phyloP scores from a whole-genome alignment of 2,329 filamentous ascomycete genomes.

The Nigrospora osmanthi region DNA sequence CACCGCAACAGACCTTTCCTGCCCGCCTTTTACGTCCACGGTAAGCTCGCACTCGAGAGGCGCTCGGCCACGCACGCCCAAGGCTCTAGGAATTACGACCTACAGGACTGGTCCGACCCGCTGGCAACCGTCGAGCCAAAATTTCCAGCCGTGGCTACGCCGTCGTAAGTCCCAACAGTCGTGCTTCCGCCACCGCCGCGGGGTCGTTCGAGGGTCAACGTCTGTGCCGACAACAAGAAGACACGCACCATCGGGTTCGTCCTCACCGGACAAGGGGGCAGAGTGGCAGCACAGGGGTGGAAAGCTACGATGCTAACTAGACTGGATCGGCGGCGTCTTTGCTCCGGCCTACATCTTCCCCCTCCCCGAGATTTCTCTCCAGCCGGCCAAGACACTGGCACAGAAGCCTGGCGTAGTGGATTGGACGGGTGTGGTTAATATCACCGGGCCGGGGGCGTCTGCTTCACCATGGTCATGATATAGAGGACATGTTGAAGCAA shows the following conservation, averaged over 20 bases:
- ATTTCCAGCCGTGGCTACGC: conserved; percentile 1
- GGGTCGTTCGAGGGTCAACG: neutral
- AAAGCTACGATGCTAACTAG: neutral
- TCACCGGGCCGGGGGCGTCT: conserved; percentile 27
- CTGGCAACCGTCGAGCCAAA: conserved; percentile 7
- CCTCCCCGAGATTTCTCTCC: conserved; percentile 12
- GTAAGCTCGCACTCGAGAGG: conserved; percentile 8
- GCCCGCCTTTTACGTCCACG: conserved; percentile 11
- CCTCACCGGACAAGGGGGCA: conserved; percentile 19
- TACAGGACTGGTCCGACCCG: conserved; percentile 12
- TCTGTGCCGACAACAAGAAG: neutral
- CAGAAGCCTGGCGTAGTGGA: conserved; percentile 28
- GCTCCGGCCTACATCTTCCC: conserved; percentile 17
- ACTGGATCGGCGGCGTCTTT: conserved; percentile 21
- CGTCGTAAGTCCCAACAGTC: neutral
- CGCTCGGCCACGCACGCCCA: conserved; percentile 3
- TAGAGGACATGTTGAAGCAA: too few species aligned
- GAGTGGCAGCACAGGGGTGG: conserved; percentile 14
- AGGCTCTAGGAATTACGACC: conserved; percentile 5
- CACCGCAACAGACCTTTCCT: conserved; percentile 6
- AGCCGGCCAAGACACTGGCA: conserved; percentile 7
- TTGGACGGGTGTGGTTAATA: conserved; percentile 32
- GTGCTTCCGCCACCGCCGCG: neutral
- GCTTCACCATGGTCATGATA: conserved; percentile 38
- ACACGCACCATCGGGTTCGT: conserved; percentile 9